Conservation (phyloP, 768 basidiomycete species). For the Lentinula boryana region DNA sequence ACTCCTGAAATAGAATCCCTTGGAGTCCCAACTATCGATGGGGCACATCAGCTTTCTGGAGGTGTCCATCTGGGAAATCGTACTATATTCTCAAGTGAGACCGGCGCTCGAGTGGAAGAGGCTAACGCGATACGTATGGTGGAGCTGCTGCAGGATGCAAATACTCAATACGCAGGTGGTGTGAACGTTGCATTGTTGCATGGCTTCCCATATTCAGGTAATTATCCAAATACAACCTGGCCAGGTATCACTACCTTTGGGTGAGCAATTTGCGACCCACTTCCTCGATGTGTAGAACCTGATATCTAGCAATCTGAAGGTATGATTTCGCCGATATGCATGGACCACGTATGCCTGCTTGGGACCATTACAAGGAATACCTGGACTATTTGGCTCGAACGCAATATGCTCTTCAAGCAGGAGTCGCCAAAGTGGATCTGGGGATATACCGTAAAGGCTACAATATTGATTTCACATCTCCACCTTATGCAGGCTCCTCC, state of each 20-base stretch:
- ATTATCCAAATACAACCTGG: conserved; percentile 12
- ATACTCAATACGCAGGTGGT: conserved; percentile 11
- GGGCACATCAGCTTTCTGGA: conserved; percentile 11
- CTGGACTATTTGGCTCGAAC: conserved; percentile 11
- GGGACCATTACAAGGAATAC: conserved; percentile 12
- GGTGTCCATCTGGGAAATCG: conserved; percentile 13
- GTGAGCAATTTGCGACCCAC: background rate
- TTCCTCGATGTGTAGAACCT: background rate
- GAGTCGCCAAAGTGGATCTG: conserved; percentile 12
- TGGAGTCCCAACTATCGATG: conserved; percentile 12
- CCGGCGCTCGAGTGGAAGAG: conserved; percentile 7
- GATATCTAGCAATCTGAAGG: background rate
- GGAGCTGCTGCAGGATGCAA: conserved; percentile 9
- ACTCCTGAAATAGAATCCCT: conserved; percentile 13
- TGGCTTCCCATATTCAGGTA: conserved; percentile 13
- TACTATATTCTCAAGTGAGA: conserved; percentile 10
- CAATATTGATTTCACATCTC: conserved; percentile 1
- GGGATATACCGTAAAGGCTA: conserved; percentile 12
- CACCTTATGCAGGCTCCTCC: conserved; percentile 9
- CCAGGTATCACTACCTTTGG: conserved; percentile 6
- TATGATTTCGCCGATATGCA: conserved; percentile 7
- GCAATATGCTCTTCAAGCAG: conserved; percentile 11
- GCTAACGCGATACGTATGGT: conserved; percentile 8
- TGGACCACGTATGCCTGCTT: conserved; percentile 9
- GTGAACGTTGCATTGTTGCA: conserved; percentile 12